phyloP scores from a whole-genome alignment of 768 basidiomycete species.

The Chalciporus chontae region DNA sequence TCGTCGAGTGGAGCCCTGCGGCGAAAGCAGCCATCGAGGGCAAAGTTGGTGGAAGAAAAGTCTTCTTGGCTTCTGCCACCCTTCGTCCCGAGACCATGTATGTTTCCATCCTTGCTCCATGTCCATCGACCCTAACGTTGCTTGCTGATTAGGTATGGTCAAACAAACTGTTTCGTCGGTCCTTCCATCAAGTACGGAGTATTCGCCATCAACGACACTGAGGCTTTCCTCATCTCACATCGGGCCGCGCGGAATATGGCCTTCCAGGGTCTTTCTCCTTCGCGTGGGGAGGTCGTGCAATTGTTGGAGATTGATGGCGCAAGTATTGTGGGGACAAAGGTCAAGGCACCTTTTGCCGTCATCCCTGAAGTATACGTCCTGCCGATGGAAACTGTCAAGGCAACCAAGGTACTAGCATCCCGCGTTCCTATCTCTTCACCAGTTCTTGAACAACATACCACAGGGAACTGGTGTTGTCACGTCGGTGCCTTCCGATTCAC shows the following conservation, averaged over 20 bases:
- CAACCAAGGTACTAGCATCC: slow-evolving; percentile 68
- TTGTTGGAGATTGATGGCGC: slow-evolving; percentile 76
- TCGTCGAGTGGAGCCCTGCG: slow-evolving; percentile 74
- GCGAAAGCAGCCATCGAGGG: slow-evolving; percentile 62
- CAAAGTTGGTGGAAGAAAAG: slow-evolving; percentile 73
- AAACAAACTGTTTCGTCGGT: slow-evolving; percentile 97
- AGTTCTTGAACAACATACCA: slow-evolving; percentile 5
- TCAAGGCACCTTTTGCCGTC: slow-evolving; percentile 82
- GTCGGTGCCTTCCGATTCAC: slow-evolving; percentile 96
- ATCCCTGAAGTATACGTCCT: slow-evolving; percentile 89
- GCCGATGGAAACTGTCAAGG: slow-evolving; percentile 97
- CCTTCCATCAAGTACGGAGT: slow-evolving; percentile 88
- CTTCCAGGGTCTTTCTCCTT: slow-evolving; percentile 81
- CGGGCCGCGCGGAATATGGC: slow-evolving; percentile 98
- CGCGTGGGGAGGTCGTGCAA: slow-evolving; percentile 68
- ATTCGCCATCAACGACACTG: slow-evolving; percentile 81
- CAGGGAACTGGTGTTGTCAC: slow-evolving; percentile 98
- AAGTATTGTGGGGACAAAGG: slow-evolving; percentile 80
- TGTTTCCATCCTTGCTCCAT: background rate
- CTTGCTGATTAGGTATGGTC: slow-evolving; percentile 71
- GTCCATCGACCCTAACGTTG: slow-evolving; percentile 1
- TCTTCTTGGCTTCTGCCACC: slow-evolving; percentile 94
- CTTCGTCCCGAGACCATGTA: slow-evolving; percentile 96
- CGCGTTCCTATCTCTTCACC: too few species aligned
- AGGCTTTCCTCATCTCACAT: slow-evolving; percentile 84